These are phyloP conservation scores for Fusarium secorum DNA, from an alignment of 2,329 filamentous ascomycete genomes.

Conservation along the genomic window DNA sequence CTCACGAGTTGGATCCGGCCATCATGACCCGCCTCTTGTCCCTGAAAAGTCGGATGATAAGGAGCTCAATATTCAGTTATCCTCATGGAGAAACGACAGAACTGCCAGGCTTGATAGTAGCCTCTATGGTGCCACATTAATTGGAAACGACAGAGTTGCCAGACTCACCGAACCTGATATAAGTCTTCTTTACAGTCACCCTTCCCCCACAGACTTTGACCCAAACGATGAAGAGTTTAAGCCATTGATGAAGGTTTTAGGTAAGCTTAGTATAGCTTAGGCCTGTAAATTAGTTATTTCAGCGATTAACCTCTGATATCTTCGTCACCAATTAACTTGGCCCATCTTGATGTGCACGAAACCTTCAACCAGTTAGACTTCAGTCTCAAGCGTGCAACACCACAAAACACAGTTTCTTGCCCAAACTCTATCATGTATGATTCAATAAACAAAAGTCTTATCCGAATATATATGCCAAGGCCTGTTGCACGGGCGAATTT, in stretches of 20 bases:
- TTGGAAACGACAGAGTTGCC: neutral
- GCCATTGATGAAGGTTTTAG: too few species aligned
- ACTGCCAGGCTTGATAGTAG: accelerated
- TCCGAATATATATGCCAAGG: neutral
- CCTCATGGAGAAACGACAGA: neutral
- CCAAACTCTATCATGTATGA: neutral
- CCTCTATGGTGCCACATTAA: neutral
- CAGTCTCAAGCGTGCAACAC: too few species aligned
- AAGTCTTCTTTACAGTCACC: neutral
- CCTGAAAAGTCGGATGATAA: neutral
- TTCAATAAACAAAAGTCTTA: accelerated
- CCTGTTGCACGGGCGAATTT: accelerated
- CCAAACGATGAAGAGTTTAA: neutral
- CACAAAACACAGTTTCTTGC: accelerated
- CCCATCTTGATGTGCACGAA: neutral
- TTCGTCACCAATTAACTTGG: neutral
- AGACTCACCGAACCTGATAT: neutral
- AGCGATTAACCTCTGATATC: neutral
- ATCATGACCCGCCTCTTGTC: neutral
- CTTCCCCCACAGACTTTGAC: accelerated
- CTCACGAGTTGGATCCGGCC: neutral
- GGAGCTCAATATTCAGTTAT: neutral
- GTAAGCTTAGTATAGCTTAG: neutral
- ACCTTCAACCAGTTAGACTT: neutral
- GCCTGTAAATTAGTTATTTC: too few species aligned